Evolutionary conservation across 495 filamentous ascomycete genomes (phyloP).

Genomic region (Evansstolkia leycettana): DNA sequence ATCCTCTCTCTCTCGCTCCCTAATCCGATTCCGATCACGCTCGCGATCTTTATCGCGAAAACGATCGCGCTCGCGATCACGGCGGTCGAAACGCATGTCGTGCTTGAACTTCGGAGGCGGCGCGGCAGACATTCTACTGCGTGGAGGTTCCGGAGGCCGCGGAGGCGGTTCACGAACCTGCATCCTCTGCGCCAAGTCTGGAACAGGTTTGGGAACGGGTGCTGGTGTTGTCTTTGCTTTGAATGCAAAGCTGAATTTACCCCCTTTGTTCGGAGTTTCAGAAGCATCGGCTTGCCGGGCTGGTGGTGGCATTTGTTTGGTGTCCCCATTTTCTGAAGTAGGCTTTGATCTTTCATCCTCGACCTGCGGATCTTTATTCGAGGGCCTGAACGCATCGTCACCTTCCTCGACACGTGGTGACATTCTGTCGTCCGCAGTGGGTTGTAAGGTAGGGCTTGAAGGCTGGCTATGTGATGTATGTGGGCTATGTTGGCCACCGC

Average conservation of each 20-base stretch:
- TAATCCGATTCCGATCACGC: constrained; percentile 24
- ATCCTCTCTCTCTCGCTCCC: constrained; percentile 27
- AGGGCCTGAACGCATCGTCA: constrained; percentile 48
- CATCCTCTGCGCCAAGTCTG: constrained; percentile 58
- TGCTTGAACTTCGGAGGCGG: constrained; percentile 31
- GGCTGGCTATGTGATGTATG: constrained; percentile 14
- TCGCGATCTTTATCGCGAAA: constrained; percentile 30
- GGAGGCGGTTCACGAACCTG: constrained; percentile 39
- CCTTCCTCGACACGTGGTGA: constrained; percentile 34
- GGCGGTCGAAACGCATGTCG: constrained; percentile 29
- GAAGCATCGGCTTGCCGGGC: constrained; percentile 33
- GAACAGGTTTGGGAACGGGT: constrained; percentile 50
- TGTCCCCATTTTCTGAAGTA: constrained; percentile 12
- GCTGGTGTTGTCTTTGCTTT: constrained; percentile 56
- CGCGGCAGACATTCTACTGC: constrained; percentile 23
- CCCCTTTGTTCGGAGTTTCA: constrained; percentile 43
- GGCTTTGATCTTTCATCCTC: constrained; percentile 44
- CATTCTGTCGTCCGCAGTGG: constrained; percentile 21
- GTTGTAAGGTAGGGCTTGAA: constrained; percentile 15
- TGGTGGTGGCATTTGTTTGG: constrained; percentile 37
- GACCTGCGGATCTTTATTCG: constrained; percentile 45
- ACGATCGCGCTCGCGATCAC: constrained; percentile 23
- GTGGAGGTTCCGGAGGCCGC: constrained; percentile 25
- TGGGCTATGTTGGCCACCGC: constrained; percentile 20
- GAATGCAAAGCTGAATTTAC: constrained; percentile 82